phyloP scores from a whole-genome alignment of 2,329 filamentous ascomycete genomes.

The Fusarium guadeloupense region DNA sequence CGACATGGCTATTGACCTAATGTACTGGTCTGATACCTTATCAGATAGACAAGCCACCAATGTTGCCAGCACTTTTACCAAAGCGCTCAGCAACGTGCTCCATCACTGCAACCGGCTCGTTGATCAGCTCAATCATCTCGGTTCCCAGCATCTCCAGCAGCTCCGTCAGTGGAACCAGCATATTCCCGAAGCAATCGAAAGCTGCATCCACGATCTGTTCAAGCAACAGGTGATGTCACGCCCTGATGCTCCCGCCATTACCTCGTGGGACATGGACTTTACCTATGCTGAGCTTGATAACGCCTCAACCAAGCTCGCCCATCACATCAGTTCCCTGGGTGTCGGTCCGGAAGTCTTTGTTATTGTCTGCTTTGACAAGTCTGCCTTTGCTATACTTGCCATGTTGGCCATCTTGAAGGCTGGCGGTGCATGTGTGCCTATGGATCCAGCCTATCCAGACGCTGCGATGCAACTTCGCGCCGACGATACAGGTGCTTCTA shows the following conservation, averaged over 20 bases:
- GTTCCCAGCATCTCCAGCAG: background rate
- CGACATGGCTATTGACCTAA: slow-evolving; percentile 35
- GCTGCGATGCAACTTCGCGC: slow-evolving; percentile 18
- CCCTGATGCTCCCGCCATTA: slow-evolving; percentile 17
- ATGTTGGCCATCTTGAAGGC: slow-evolving; percentile 34
- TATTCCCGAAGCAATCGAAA: slow-evolving; percentile 13
- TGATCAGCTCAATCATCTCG: slow-evolving; percentile 19
- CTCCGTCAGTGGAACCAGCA: slow-evolving; percentile 19
- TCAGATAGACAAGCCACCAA: slow-evolving; percentile 31
- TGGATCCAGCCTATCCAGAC: slow-evolving; percentile 35
- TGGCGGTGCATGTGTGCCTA: slow-evolving; percentile 22
- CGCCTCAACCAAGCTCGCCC: slow-evolving; percentile 22
- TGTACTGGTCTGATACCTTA: slow-evolving; percentile 37
- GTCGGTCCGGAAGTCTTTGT: slow-evolving; percentile 9
- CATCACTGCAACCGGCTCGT: slow-evolving; percentile 12
- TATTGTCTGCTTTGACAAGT: slow-evolving; percentile 33
- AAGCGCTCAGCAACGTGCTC: slow-evolving; percentile 32
- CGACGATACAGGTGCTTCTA: slow-evolving; percentile 18
- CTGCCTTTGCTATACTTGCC: slow-evolving; percentile 15
- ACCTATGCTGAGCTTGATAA: slow-evolving; percentile 33
- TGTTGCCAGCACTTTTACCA: slow-evolving; percentile 28
- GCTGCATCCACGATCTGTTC: slow-evolving; percentile 27
- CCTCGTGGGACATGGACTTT: slow-evolving; percentile 28
- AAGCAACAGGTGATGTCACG: background rate
- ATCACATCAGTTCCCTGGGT: slow-evolving; percentile 5